These are phyloP conservation scores for Capsicum chinense DNA, from an alignment of 257 asterid genomes.

Conservation along the genomic window DNA sequence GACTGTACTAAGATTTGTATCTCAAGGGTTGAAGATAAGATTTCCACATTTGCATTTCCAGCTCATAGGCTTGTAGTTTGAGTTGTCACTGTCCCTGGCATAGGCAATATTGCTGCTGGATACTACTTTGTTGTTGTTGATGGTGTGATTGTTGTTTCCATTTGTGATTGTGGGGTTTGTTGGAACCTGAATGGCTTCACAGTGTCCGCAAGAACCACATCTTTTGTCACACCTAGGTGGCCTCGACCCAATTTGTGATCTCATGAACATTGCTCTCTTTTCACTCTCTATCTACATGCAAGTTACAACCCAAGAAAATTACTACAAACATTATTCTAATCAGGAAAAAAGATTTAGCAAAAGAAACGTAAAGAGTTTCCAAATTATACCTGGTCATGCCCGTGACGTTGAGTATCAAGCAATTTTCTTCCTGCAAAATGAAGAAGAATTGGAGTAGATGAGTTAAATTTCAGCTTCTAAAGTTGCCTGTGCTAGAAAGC, in stretches of 20 bases:
- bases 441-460: slow-evolving; percentile 24
- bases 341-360: background rate
- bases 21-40: slow-evolving; percentile 76
- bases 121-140: slow-evolving; percentile 7
- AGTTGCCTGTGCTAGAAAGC: background rate
- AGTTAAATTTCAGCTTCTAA: background rate
- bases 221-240: slow-evolving; percentile 83
- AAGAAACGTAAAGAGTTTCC: background rate
- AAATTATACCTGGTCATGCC: slow-evolving; percentile 44
- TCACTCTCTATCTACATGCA: slow-evolving; percentile 35
- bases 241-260: slow-evolving; percentile 68
- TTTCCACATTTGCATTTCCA: slow-evolving; percentile 96
- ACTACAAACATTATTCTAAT: background rate
- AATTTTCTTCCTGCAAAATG: slow-evolving; percentile 58
- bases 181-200: slow-evolving; percentile 90
- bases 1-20: background rate
- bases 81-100: slow-evolving; percentile 42
- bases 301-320: background rate
- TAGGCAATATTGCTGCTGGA: slow-evolving; percentile 16
- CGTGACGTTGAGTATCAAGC: slow-evolving; percentile 25
- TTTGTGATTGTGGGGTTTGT: slow-evolving; percentile 53
- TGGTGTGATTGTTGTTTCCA: slow-evolving; percentile 35
- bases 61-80: slow-evolving; percentile 92
- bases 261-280: slow-evolving; percentile 35
- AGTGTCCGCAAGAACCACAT: slow-evolving; percentile 65